Evolutionary conservation across 2,329 filamentous ascomycete species (phyloP), one percentile per base, ranked within the genome.

Genomic region (Periconia sp.): DNA sequence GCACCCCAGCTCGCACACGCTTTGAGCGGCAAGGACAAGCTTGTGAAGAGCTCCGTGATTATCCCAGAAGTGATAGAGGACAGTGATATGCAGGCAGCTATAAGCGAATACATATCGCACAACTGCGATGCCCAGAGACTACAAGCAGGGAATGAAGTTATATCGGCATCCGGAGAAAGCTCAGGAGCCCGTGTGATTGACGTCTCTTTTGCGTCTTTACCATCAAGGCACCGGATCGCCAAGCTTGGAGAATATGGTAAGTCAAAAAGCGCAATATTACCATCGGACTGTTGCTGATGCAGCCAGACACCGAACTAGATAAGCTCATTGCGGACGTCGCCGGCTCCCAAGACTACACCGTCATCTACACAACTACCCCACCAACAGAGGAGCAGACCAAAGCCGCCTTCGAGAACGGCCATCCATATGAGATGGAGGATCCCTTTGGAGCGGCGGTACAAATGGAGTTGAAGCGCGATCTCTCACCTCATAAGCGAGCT

Each of bases 341-440:
- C n/a, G 65, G 67, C 17, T 52, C 54, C 19, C 51, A 72, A 10
- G 77, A 78, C 49, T 92, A 88, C 71, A 94, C 89, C 0, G 78
- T 96, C 42, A 74, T 96, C 50, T 89, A 91, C 68, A 79, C 84
- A 33, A 88, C 87, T 6, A 85, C 83, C 0, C 82, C 85, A 1
- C 69, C 71, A 31, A 69, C 54, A 39, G 54, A 55, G 24, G 52
- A 48, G 23, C 50, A 54, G 34, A 54, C 54, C 60, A 42, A 69
- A 24, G 50, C 50, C 29, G 46, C 43, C 31, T 39, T 58, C 25
- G 43, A 52, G 34, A 42, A 57, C 13, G 46, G 60, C 40, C 55
- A 54, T 22, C 38, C 43, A 12, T 94, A 95, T 68, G 81, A 89
- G 54, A 78, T 81, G 69, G 77, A 83, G 36, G 74, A 84, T 31